Evolutionary conservation across 371 early-diverging fungal genomes (phyloP), one percentile per base, ranked within the genome.

Genomic region (Mucor saturninus): DNA sequence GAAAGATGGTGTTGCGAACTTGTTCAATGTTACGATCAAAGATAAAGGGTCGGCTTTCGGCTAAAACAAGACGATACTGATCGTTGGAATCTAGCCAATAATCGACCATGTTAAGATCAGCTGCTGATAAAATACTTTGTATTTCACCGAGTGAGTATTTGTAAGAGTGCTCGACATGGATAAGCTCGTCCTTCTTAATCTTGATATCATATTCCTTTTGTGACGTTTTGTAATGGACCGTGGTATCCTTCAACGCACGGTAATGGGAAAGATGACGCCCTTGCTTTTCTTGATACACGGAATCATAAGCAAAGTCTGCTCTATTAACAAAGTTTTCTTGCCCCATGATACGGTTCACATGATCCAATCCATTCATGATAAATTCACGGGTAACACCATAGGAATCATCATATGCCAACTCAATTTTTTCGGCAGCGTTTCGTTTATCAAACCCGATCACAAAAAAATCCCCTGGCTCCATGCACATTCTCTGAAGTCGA

Each of bases 221-320:
- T 4, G 68, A 58, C 2, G 60, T 52, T 4, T 64, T 70, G 75
- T 86, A 87, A 6, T 57, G 62, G 35, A 92, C 43, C 0, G 65
- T 71, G 30, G 84, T 80, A 6, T 86, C 74, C 38, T 76, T 62
- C 10, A 76, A 67, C 9, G 89, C 86, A 29, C 83, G 79, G 63
- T 91, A 90, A 62, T 89, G 93, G 2, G 94, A 91, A 32, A 92
- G 86, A 71, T 94, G 95, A 13, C 94, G 86, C 4, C 95, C 96
- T 40, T 79, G 69, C 4, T 73, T 77, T 8, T 77, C 82, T 42
- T 94, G 92, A 72, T 94, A 94, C 26, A 76, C 79, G 13, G 91
- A 86, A 29, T 87, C 78, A 59, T 93, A 96, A 5, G 72, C 82
- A 61, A 95, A 95, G 15, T 83, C 68, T 9, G 59, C 29, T 7